Evolutionary conservation across 306 rosid genomes (phyloP).

Genomic region (Cucurbita maxima): DNA sequence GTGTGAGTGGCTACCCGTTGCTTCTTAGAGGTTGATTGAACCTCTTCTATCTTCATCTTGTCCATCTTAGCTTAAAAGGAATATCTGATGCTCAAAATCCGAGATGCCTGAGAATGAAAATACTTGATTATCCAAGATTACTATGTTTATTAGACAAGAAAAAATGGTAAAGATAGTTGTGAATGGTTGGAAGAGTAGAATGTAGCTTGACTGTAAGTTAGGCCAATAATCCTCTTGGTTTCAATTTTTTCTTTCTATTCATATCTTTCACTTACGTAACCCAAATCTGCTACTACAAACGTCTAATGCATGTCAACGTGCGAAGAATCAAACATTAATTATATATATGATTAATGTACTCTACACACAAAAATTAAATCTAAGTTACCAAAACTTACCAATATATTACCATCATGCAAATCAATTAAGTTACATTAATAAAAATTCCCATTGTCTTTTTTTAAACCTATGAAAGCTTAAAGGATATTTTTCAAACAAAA

Average conservation of each 20-base stretch:
- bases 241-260: not conserved
- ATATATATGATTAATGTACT: not conserved
- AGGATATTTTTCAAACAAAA: too few species aligned
- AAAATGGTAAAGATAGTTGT: not conserved
- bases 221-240: not conserved
- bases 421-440: too few species aligned
- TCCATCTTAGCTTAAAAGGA: slow-evolving; percentile 13
- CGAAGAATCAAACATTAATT: not conserved
- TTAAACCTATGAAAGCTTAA: too few species aligned
- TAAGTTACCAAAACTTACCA: not conserved
- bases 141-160: not conserved
- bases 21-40: slow-evolving; percentile 79
- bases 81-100: not conserved
- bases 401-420: not conserved
- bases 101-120: not conserved
- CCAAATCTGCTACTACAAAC: not conserved
- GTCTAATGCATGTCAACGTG: not conserved
- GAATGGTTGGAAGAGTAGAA: not conserved
- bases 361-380: not conserved
- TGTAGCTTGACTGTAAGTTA: not conserved
- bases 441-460: too few species aligned
- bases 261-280: not conserved
- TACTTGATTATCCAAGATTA: not conserved
- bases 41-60: slow-evolving; percentile 74
- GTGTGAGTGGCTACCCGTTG: slow-evolving; percentile 51